Percentiles rank a stretch among this genome's conserved stretches.
Evolutionary conservation across 768 basidiomycete species (phyloP).

Genomic region (Mrakia frigida): DNA sequence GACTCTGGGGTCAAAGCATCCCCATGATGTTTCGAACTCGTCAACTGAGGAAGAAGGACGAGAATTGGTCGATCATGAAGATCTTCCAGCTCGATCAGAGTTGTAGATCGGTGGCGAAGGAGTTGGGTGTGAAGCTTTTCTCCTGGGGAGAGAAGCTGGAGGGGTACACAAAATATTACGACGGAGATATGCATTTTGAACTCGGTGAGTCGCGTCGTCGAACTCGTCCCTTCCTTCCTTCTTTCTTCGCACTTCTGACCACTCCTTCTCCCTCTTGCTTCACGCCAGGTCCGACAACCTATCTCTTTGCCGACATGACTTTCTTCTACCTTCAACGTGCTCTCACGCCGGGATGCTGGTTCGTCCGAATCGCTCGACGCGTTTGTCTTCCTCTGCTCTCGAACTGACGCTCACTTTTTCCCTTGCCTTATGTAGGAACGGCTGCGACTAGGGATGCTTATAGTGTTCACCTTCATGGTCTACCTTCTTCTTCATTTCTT

Average conservation of each 20-base stretch:
- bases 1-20: no score
- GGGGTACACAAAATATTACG: not conserved
- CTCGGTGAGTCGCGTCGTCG: no score
- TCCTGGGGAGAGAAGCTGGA: not conserved
- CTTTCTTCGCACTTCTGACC: not conserved
- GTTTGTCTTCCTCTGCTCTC: not conserved
- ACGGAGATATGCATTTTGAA: no score
- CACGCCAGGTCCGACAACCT: not conserved
- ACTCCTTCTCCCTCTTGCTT: not conserved
- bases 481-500: no score
- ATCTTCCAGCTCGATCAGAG: conserved; percentile 1
- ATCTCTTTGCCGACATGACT: not conserved
- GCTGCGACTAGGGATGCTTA: no score
- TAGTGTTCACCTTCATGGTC: no score
- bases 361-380: not conserved
- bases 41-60: not conserved
- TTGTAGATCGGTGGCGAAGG: not conserved
- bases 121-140: not conserved
- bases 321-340: not conserved
- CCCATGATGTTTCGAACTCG: no score
- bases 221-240: no score
- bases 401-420: not conserved
- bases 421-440: not conserved
- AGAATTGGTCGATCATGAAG: not conserved
- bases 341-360: not conserved